These are phyloP conservation scores for Astragalus glycyphyllos DNA, from an alignment of 306 rosid species.

Conservation along the genomic window DNA sequence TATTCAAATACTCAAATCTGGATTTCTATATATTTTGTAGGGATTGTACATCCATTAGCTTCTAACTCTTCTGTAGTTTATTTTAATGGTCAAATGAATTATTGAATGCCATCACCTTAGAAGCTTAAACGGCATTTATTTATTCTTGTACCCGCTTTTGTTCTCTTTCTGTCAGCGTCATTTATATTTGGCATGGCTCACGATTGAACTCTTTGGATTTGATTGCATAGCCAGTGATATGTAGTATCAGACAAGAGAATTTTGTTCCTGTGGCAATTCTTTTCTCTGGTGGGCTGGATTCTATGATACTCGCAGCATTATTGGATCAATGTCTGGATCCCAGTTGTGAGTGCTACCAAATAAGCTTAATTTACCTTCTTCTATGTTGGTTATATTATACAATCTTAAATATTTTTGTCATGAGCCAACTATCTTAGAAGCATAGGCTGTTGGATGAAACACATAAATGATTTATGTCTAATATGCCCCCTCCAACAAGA, in stretches of 20 bases:
- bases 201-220: conserved; percentile 44
- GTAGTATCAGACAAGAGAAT: conserved; percentile 54
- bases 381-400: conserved; percentile 14
- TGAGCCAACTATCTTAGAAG: conserved; percentile 5
- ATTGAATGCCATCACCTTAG: conserved; percentile 10
- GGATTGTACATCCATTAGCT: not conserved
- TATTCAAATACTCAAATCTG: not conserved
- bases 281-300: conserved; percentile 97
- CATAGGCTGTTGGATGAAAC: not conserved
- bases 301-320: conserved; percentile 95
- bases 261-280: conserved; percentile 83
- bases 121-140: conserved; percentile 19
- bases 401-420: not conserved
- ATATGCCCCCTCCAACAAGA: not conserved
- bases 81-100: conserved; percentile 8
- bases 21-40: not conserved
- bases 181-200: conserved; percentile 38
- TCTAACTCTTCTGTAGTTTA: conserved; percentile 13
- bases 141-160: conserved; percentile 21
- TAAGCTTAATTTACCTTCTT: conserved; percentile 32
- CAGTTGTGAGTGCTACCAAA: conserved; percentile 65
- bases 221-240: conserved; percentile 57
- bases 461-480: conserved; percentile 4
- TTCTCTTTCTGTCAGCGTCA: conserved; percentile 23
- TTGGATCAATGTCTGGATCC: conserved; percentile 78